Base-by-base conservation (phyloP, 78 protist species). In the Dictyostelium discoideum region DNA sequence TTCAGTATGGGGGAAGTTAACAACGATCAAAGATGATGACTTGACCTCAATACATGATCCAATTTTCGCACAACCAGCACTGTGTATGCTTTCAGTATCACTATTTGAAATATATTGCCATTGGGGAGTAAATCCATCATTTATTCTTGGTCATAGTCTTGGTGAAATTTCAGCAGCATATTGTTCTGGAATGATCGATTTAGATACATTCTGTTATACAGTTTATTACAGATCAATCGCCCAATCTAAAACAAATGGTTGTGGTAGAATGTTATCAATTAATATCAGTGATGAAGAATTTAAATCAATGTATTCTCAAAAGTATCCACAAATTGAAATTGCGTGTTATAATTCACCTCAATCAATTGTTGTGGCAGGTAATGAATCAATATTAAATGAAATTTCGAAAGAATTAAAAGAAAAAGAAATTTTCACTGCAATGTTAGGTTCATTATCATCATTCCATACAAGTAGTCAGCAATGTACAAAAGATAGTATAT, bases 111-210 rank as follows among this genome's bases (percentile, higher is more conserved):
- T 93, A 5, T 93, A 69, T 50, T 60, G 46, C 63, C 22, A 48
- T 32, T 84, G 92, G 86, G 87, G 87, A 42, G 22, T 93, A 5
- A 18, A 44, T 3, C 93, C 96, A 73, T 78, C 85, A 2, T 72
- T 84, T 63, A 92, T 93, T 5, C 0, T 79, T 32, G 96, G 96
- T 24, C 96, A 93, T 73, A 87, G 93, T 65, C 85, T 85, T 92
- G 96, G 96, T 40, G 96, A 92, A 54, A 46, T 92, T 10, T 14
- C 96, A 40, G 29, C 90, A 14, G 63, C 90, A 26, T 79, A 42
- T 32, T 57, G 46, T 46, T 74, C 96, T 18, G 90, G 90, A 11
- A 65, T 57, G 22, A 54, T 92, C 2, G n/a, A 65, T 11, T 46
- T 92, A 10, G 80, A 76, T 13, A 42, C n/a, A 18, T 20, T 76